A percentile compares a stretch with the other conserved stretches of the same genome.
phyloP scores from a whole-genome alignment of 2,329 filamentous ascomycete species.

The Elsinoe batatas region DNA sequence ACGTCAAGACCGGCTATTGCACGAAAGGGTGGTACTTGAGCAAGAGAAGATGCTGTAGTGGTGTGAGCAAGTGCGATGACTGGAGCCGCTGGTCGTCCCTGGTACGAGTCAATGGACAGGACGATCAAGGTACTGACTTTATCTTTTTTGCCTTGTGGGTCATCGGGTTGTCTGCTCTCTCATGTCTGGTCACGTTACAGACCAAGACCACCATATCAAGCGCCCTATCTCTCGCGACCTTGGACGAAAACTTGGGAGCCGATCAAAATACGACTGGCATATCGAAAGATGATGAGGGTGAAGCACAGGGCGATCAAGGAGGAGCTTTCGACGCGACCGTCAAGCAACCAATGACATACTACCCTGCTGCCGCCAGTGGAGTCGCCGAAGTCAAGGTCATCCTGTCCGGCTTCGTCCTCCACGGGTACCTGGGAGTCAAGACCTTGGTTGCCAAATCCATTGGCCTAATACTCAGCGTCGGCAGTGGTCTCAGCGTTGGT shows the following conservation, averaged over 20 bases:
- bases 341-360: slow-evolving; percentile 75
- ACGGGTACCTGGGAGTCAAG: slow-evolving; percentile 84
- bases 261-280: slow-evolving; percentile 32
- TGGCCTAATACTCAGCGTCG: slow-evolving; percentile 76
- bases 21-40: slow-evolving; percentile 57
- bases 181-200: slow-evolving; percentile 71
- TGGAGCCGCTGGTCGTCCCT: slow-evolving; percentile 57
- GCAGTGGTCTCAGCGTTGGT: slow-evolving; percentile 83
- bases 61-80: slow-evolving; percentile 44
- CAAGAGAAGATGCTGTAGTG: slow-evolving; percentile 56
- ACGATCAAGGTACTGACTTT: slow-evolving; percentile 61
- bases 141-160: slow-evolving; percentile 64
- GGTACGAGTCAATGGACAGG: slow-evolving; percentile 40
- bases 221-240: slow-evolving; percentile 70
- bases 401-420: slow-evolving; percentile 91
- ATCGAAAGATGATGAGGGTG: slow-evolving; percentile 33
- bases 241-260: slow-evolving; percentile 87
- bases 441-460: slow-evolving; percentile 79
- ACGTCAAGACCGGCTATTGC: slow-evolving; percentile 87
- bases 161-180: slow-evolving; percentile 56
- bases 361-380: slow-evolving; percentile 88
- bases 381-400: slow-evolving; percentile 97
- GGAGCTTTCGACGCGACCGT: slow-evolving; percentile 30
- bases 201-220: slow-evolving; percentile 95
- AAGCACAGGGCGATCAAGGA: slow-evolving; percentile 28